Conservation (phyloP, 495 filamentous ascomycete genomes). For the Aspergillus leporis region DNA sequence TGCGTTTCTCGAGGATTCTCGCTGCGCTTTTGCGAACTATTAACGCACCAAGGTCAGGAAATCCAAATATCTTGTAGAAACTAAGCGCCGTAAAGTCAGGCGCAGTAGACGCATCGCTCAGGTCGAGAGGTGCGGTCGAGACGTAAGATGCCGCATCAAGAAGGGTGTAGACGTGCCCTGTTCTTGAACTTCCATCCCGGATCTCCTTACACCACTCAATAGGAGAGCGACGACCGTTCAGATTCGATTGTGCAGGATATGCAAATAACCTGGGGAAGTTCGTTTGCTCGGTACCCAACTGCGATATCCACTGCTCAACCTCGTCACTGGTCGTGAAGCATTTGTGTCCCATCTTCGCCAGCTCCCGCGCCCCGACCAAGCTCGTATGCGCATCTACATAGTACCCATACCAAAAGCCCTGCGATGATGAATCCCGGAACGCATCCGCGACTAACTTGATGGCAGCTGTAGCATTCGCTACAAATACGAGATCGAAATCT, state of each 20-base stretch:
- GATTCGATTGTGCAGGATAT: slow-evolving; percentile 90
- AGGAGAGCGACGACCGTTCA: slow-evolving; percentile 82
- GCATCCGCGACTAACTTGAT: slow-evolving; percentile 84
- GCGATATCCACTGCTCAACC: slow-evolving; percentile 68
- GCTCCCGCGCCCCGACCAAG: slow-evolving; percentile 77
- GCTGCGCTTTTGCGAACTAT: slow-evolving; percentile 76
- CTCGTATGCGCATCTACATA: slow-evolving; percentile 88
- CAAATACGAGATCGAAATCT: slow-evolving; percentile 86
- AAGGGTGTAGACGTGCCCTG: slow-evolving; percentile 58
- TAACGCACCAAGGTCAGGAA: slow-evolving; percentile 86
- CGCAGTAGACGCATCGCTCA: slow-evolving; percentile 58
- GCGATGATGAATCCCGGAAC: slow-evolving; percentile 57
- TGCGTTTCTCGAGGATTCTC: slow-evolving; percentile 59
- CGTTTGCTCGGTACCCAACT: slow-evolving; percentile 21
- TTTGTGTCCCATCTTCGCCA: slow-evolving; percentile 55
- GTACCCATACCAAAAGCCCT: slow-evolving; percentile 79
- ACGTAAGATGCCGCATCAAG: slow-evolving; percentile 89
- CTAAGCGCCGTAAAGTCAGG: slow-evolving; percentile 89
- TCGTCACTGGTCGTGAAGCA: slow-evolving; percentile 69
- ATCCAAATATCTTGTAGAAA: slow-evolving; percentile 97
- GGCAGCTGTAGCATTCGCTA: slow-evolving; percentile 87
- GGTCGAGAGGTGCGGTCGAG: slow-evolving; percentile 73
- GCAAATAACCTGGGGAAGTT: slow-evolving; percentile 61
- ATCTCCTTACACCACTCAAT: slow-evolving; percentile 64
- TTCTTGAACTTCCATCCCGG: slow-evolving; percentile 30